Percentiles rank a stretch among this genome's conserved stretches.
phyloP scores from a whole-genome alignment of 148 eudicot genomes.

The Rhododendron henanense region DNA sequence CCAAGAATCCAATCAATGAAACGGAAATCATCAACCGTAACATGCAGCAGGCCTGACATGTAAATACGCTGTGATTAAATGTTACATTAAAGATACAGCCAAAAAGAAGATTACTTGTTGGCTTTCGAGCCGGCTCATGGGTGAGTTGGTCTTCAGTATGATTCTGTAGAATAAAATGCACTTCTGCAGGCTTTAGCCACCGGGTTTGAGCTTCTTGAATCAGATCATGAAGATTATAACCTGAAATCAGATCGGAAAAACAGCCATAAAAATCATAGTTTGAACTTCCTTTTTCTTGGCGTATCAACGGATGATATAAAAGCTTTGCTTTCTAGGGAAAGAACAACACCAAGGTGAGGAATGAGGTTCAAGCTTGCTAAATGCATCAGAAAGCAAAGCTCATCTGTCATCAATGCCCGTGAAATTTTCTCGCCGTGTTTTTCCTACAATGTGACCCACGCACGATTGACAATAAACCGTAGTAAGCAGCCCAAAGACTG shows the following conservation, averaged over 20 bases:
- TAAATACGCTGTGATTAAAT: neutral
- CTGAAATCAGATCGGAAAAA: conserved; percentile 34
- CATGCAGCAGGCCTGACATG: neutral
- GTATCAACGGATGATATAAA: neutral
- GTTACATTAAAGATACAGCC: neutral
- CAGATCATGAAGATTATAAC: conserved; percentile 54
- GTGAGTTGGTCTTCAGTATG: conserved; percentile 59
- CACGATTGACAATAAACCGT: neutral
- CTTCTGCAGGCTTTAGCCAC: conserved; percentile 87
- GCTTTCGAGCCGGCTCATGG: conserved; percentile 54
- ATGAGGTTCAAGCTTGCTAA: neutral
- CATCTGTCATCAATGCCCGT: neutral
- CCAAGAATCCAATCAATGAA: conserved; percentile 13
- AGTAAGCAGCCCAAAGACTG: neutral
- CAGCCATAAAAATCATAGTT: neutral
- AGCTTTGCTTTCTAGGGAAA: neutral
- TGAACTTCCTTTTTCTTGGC: neutral
- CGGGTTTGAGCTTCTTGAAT: conserved; percentile 69
- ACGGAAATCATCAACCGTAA: conserved; percentile 4
- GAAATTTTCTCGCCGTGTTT: neutral
- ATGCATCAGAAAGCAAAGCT: neutral
- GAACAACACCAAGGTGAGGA: neutral
- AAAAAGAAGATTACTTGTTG: conserved; percentile 46
- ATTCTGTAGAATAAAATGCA: conserved; percentile 70
- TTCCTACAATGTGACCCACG: neutral